Percentiles rank a stretch among this genome's conserved stretches.
Evolutionary conservation across 2,329 filamentous ascomycete species (phyloP).

Genomic region (Colletotrichum lentis): DNA sequence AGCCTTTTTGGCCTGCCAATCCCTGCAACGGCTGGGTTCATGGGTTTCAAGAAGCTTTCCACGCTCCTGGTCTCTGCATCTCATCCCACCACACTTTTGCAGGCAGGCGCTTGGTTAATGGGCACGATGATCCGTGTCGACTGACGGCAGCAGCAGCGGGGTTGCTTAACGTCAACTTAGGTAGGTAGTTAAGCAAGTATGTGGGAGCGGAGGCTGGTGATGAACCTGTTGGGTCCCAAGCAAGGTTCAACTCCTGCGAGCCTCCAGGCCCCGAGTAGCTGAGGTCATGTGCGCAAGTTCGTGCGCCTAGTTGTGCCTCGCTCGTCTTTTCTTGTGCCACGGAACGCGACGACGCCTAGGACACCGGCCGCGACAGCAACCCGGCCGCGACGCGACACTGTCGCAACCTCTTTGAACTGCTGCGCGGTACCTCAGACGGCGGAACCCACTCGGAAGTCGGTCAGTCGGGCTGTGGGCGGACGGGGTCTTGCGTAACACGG

Average conservation of each 20-base stretch:
- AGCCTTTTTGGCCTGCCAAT: conserved; percentile 7
- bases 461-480: background rate
- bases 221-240: background rate
- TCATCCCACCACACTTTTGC: conserved; percentile 33
- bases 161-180: background rate
- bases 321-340: conserved; percentile 6
- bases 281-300: conserved; percentile 18
- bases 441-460: background rate
- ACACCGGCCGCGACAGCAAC: conserved; percentile 17
- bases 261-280: background rate
- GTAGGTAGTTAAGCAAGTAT: too few species aligned
- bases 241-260: background rate
- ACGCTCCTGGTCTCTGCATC: conserved; percentile 30
- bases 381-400: too few species aligned
- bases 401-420: background rate
- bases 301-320: conserved; percentile 25
- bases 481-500: background rate
- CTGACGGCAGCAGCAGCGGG: conserved; percentile 5
- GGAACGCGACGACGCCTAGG: conserved; percentile 12
- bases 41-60: conserved; percentile 36
- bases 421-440: background rate
- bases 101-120: conserved; percentile 29
- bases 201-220: background rate
- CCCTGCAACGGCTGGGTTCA: conserved; percentile 30
- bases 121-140: conserved; percentile 11